Percentiles rank a stretch among this genome's conserved stretches.
These are phyloP conservation scores for Alnus glutinosa DNA, from an alignment of 306 rosid species.

Conservation along the genomic window DNA sequence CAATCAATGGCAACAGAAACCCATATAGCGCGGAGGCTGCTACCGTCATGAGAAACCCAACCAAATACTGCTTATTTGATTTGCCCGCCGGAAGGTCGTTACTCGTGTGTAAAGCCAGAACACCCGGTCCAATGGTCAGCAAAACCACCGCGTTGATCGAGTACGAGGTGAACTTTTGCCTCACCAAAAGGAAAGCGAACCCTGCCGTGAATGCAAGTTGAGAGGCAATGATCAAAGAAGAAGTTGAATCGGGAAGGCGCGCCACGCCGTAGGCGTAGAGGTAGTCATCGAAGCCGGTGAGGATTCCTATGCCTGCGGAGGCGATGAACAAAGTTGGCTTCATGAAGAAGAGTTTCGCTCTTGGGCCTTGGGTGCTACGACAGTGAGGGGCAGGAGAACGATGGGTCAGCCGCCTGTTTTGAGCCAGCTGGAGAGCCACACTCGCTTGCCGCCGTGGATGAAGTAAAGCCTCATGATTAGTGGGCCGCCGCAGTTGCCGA, in stretches of 20 bases:
- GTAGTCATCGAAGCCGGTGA: conserved; percentile 67
- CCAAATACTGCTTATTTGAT: conserved; percentile 44
- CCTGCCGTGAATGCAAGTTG: conserved; percentile 75
- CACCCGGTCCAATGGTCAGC: conserved; percentile 61
- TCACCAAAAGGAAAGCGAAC: conserved; percentile 57
- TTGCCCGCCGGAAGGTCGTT: conserved; percentile 72
- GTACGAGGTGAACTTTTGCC: conserved; percentile 64
- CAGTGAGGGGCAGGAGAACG: conserved; percentile 45
- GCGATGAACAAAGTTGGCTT: conserved; percentile 40
- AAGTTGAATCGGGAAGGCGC: conserved; percentile 66
- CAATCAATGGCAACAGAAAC: conserved; percentile 69
- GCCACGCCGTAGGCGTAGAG: conserved; percentile 66
- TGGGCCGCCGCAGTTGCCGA: conserved; percentile 69
- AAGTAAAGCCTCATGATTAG: conserved; percentile 70
- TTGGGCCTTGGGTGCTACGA: conserved; percentile 24
- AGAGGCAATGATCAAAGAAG: conserved; percentile 52
- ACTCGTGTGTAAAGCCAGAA: conserved; percentile 57
- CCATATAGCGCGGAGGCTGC: conserved; percentile 74
- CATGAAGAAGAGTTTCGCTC: conserved; percentile 35
- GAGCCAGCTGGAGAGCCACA: conserved; percentile 70
- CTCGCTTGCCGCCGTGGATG: conserved; percentile 68
- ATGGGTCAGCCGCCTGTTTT: conserved; percentile 72
- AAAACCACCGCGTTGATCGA: conserved; percentile 58
- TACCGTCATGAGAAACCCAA: conserved; percentile 68
- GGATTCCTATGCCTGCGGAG: conserved; percentile 43